A percentile compares a stretch with the other conserved stretches of the same genome.
Evolutionary conservation across 2,329 filamentous ascomycete species (phyloP).

Genomic region (Stemphylium beticola): DNA sequence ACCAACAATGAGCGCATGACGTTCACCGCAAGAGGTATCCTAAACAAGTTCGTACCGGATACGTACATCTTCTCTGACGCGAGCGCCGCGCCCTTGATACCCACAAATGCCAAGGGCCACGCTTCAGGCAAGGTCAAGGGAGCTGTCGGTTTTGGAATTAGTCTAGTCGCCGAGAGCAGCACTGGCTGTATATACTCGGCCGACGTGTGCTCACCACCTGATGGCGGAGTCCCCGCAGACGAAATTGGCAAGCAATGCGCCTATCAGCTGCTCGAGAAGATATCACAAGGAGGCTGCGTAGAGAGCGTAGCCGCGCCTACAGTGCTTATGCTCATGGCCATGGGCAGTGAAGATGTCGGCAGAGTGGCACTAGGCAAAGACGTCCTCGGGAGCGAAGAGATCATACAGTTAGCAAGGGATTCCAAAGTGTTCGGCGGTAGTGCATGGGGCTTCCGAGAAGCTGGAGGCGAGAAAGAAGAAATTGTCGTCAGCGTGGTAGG

Average conservation of each 20-base stretch:
- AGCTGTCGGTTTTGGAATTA: slow-evolving; percentile 90
- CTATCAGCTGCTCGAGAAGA: slow-evolving; percentile 83
- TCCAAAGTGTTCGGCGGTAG: slow-evolving; percentile 86
- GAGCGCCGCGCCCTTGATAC: slow-evolving; percentile 63
- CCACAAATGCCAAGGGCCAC: slow-evolving; percentile 73
- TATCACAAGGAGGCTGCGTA: slow-evolving; percentile 83
- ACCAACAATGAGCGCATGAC: slow-evolving; percentile 97
- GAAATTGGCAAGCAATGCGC: slow-evolving; percentile 89
- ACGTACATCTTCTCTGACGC: slow-evolving; percentile 84
- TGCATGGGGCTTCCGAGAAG: slow-evolving; percentile 82
- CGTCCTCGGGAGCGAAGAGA: slow-evolving; percentile 79
- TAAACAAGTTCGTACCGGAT: slow-evolving; percentile 83
- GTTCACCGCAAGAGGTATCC: slow-evolving; percentile 80
- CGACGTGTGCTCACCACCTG: slow-evolving; percentile 75
- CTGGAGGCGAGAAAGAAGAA: slow-evolving; percentile 62
- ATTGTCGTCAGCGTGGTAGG: slow-evolving; percentile 92
- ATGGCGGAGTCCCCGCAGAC: slow-evolving; percentile 84
- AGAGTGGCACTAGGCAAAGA: slow-evolving; percentile 81
- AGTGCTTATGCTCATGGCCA: slow-evolving; percentile 89
- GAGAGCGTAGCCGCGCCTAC: slow-evolving; percentile 73
- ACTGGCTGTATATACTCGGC: slow-evolving; percentile 87
- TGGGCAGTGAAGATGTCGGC: slow-evolving; percentile 96
- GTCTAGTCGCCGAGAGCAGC: slow-evolving; percentile 89
- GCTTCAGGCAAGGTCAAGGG: slow-evolving; percentile 61
- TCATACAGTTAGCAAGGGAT: slow-evolving; percentile 82